Base-by-base conservation (phyloP, 1,284 basidiomycete species). In the Heterobasidion parviporum region DNA sequence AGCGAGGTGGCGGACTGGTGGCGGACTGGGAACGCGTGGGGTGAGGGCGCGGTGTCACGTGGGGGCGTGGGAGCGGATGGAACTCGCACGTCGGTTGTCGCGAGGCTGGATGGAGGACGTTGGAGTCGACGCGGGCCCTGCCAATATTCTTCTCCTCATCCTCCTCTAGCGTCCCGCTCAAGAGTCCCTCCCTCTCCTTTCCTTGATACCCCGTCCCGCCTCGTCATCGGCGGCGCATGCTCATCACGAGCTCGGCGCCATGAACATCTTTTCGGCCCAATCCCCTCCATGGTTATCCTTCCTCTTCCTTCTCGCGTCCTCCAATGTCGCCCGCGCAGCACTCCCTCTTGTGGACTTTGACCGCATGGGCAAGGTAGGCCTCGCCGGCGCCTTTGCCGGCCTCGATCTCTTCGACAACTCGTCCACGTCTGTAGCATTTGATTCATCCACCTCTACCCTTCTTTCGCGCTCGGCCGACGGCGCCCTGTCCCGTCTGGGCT, bases 301-400 rank as follows among this genome's bases (percentile, higher is more conserved):
- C 53, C 69, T 53, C 52, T 71, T 56, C 52, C 64, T 44, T 60
- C 51, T 64, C 44, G 26, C 26, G 26, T 60, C 70, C 57, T 58
- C 67, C 41, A 60, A 69, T 68, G 61, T 68, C 66, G 82, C 71
- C 56, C 71, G 74, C 59, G 84, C 87, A 12, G 72, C 81, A 52
- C 71, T 89, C 50, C 93, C 93, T 38, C 78, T 83, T 64, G 83
- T 97, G 71, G 92, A 97, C 73, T 96, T 92, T 70, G 78, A 87
- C 65, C 86, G 88, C 59, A 94, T 96, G 89, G 94, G 94, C 60
- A 84, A 78, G 56, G 93, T 97, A 56, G 92, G 85, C 55, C 76
- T 97, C 48, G 83, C 87, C 41, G 94, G 94, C 55, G 79, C 89
- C 16, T 98, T 97, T 68, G 80, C 87, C 33, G 92, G 93, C 49